Evolutionary conservation across 2,329 filamentous ascomycete genomes (phyloP).

Genomic region (Sordariomycetes sp.): DNA sequence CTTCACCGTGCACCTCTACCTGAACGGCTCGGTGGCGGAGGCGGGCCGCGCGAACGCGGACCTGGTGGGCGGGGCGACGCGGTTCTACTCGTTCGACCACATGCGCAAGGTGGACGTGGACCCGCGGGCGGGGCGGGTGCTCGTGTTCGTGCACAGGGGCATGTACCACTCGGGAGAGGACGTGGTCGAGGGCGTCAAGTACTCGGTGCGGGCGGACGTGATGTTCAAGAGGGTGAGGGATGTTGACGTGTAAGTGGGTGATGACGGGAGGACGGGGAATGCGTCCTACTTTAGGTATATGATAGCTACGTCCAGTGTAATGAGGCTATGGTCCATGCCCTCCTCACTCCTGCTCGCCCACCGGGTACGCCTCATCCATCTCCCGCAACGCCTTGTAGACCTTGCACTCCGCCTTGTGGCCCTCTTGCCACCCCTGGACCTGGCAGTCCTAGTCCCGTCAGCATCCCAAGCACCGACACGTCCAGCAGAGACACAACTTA

Average conservation of each 20-base stretch:
- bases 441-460: slow-evolving; percentile 9
- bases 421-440: slow-evolving; percentile 9
- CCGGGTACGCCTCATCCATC: neutral
- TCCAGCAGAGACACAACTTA: slow-evolving; percentile 11
- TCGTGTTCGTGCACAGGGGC: slow-evolving; percentile 46
- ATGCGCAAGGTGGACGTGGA: slow-evolving; percentile 38
- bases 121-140: slow-evolving; percentile 45
- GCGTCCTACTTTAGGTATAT: no score
- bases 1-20: slow-evolving; percentile 10
- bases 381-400: slow-evolving; percentile 7
- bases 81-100: slow-evolving; percentile 35
- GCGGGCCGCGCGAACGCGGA: slow-evolving; percentile 10
- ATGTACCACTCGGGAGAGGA: slow-evolving; percentile 35
- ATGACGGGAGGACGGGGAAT: no score
- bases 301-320: no score
- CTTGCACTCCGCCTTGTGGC: slow-evolving; percentile 11
- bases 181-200: slow-evolving; percentile 41
- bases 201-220: slow-evolving; percentile 11
- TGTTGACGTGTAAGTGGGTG: neutral
- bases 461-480: neutral
- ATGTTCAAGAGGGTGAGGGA: neutral
- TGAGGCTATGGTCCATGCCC: neutral
- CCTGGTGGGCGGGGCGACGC: slow-evolving; percentile 42
- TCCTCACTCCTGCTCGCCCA: neutral
- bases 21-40: slow-evolving; percentile 16